Evolutionary conservation across 176 grass and related monocot genomes (phyloP).

Genomic region (Carex parvula): DNA sequence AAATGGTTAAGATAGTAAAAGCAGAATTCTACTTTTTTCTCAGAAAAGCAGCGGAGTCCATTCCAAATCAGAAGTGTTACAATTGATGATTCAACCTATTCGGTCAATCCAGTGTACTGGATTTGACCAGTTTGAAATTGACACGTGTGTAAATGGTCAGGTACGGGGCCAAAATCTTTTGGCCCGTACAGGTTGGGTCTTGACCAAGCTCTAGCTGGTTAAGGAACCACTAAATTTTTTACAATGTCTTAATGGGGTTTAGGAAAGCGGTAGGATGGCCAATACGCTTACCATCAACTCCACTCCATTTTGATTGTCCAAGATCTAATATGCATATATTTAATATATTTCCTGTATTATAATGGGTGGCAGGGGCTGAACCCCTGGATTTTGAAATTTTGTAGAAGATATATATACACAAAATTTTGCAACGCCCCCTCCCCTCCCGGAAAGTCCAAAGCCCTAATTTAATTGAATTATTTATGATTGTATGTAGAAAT

Average conservation of each 20-base stretch:
- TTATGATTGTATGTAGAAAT: too few relatives aligned
- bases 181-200: too few relatives aligned
- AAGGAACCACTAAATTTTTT: neutral
- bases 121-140: neutral
- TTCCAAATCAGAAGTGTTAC: neutral
- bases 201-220: neutral
- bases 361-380: neutral
- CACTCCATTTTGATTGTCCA: neutral
- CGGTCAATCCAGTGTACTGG: neutral
- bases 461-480: too few relatives aligned
- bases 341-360: neutral
- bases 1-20: too few relatives aligned
- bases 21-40: too few relatives aligned
- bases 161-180: neutral
- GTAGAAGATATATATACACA: too few relatives aligned
- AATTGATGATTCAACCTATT: neutral
- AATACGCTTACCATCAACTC: too few relatives aligned
- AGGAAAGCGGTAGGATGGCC: neutral
- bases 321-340: neutral
- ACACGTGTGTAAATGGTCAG: neutral
- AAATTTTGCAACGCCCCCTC: too few relatives aligned
- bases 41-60: too few relatives aligned
- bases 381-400: too few relatives aligned
- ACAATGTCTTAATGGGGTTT: neutral
- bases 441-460: too few relatives aligned